Conservation (phyloP, 2,329 filamentous ascomycete genomes). For the Zarea fungicola region DNA sequence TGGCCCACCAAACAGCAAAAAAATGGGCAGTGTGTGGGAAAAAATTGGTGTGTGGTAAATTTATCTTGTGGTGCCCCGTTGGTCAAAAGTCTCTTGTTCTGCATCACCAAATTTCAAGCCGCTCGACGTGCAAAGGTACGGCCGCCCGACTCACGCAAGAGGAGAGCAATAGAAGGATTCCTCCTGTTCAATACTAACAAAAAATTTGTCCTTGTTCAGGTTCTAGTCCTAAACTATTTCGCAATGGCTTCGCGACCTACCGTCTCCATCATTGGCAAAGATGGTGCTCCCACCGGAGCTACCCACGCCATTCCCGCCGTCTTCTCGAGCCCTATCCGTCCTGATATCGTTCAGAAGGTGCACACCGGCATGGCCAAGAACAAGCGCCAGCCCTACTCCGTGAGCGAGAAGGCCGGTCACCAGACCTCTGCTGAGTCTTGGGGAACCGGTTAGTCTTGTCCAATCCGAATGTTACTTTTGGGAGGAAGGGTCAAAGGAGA, state of each 20-base stretch:
- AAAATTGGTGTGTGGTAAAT: constrained; percentile 22
- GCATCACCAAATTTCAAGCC: constrained; percentile 35
- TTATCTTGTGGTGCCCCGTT: constrained; percentile 26
- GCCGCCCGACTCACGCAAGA: constrained; percentile 1
- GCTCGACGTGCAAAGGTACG: constrained; percentile 37
- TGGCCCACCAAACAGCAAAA: constrained; percentile 32
- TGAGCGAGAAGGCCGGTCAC: constrained; percentile 99
- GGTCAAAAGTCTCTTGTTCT: constrained; percentile 24
- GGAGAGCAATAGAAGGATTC: too few relatives aligned
- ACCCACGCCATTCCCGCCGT: constrained; percentile 92
- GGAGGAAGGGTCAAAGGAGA: not conserved
- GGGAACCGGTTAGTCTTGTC: constrained; percentile 80
- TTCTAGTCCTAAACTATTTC: constrained; percentile 33
- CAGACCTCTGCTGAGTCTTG: constrained; percentile 99
- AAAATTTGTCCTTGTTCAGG: constrained; percentile 19
- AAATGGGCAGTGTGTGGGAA: constrained; percentile 6
- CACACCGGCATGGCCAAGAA: constrained; percentile 99
- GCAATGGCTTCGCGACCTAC: constrained; percentile 95
- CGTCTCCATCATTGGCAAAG: constrained; percentile 93
- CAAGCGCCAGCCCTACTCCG: constrained; percentile 98
- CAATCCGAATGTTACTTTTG: too few relatives aligned
- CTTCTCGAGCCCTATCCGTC: constrained; percentile 95
- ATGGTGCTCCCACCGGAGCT: constrained; percentile 85
- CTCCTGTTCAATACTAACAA: not conserved
- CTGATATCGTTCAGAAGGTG: constrained; percentile 98